Conservation (phyloP, 2,329 filamentous ascomycete species). For the Botrytis elliptica region DNA sequence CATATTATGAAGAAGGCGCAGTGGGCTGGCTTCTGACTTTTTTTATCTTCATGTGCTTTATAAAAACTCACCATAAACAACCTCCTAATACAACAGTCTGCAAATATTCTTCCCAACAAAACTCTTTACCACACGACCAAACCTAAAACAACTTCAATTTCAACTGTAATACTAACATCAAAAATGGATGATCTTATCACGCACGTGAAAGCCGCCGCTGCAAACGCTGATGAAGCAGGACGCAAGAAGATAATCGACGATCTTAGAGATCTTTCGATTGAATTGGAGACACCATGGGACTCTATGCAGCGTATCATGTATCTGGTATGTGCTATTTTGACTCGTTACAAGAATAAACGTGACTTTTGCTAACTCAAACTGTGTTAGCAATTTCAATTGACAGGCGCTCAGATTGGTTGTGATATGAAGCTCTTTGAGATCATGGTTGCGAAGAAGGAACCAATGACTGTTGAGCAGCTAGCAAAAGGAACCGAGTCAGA, state of each 20-base stretch:
- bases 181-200: constrained; percentile 5
- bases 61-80: not conserved
- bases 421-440: constrained; percentile 16
- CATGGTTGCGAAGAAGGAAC: not conserved
- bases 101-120: not conserved
- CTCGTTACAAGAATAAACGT: not conserved
- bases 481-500: constrained; percentile 6
- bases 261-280: constrained; percentile 17
- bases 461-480: constrained; percentile 5
- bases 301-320: constrained; percentile 20
- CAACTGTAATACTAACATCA: not conserved
- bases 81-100: not conserved
- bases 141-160: not conserved
- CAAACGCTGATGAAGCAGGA: constrained; percentile 5
- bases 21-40: not conserved
- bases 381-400: constrained; percentile 16
- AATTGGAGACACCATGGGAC: constrained; percentile 21
- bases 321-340: not conserved
- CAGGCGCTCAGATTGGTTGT: constrained; percentile 12
- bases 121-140: not conserved
- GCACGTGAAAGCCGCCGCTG: constrained; percentile 8
- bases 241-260: constrained; percentile 17
- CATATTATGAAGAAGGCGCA: not conserved
- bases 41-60: not conserved
- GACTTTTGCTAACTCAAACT: not conserved